Base-by-base conservation (phyloP, 2,329 filamentous ascomycete species). In the Xenoacremonium recifei region DNA sequence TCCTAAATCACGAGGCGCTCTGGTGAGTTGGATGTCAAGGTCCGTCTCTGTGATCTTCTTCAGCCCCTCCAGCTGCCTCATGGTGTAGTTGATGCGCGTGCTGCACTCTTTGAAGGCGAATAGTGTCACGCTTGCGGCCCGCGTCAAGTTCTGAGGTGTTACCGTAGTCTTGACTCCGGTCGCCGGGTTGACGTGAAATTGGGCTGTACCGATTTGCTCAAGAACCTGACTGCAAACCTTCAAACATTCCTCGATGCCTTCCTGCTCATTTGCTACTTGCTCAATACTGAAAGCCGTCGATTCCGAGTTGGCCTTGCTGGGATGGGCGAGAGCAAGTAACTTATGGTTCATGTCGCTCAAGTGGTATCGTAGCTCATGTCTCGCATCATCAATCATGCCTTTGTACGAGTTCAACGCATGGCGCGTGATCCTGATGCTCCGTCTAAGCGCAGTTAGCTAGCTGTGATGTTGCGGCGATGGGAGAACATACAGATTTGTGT, bases 231-330 rank as follows among this genome's bases (percentile, higher is more conserved):
- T n/a, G 23, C 46, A 49, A 10, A 49, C 25, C 5, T 29, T 13
- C 1, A 50, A 31, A 23, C 48, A 49, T 19, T 50, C 33, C 21
- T 35, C 45, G 5, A 43, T 50, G 34, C 46, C 47, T 35, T 37
- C 35, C 21, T 39, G 31, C 20, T 50, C 48, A 15, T 41, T 15
- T 35, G 29, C 17, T 43, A 37, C 15, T 34, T 31, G 13, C n/a
- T 11, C n/a, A 31, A 9, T 7, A n/a, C 29, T 15, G n/a, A 6
- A 15, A n/a, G n/a, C n/a, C n/a, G 29, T 31, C 6, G 29, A 6
- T 15, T 15, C 29, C 7, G 29, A 31, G 29, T 15, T 11, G 29
- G 29, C 12, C 29, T 11, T 31, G 29, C 7, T 31, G 13, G 40
- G n/a, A 7, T 19, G 40, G 7, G 12, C 17, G 27, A 38, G 19